Percentiles rank a stretch among this genome's conserved stretches.
Evolutionary conservation across 2,329 filamentous ascomycete species (phyloP).

Genomic region (Colletotrichum coccodes): DNA sequence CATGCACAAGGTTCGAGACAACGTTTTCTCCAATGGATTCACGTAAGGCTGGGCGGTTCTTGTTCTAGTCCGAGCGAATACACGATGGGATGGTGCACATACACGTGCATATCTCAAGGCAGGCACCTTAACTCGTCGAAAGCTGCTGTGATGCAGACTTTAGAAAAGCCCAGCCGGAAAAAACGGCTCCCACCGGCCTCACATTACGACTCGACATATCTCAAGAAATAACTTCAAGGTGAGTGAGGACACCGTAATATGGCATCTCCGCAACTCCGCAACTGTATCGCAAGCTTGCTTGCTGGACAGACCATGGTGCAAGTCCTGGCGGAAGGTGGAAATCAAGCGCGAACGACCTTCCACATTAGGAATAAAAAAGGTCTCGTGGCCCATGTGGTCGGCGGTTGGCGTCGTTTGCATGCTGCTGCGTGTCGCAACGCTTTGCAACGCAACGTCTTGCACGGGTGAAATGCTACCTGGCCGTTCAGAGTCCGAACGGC

Average conservation of each 20-base stretch:
- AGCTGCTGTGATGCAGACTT: background rate
- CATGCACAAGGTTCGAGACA: background rate
- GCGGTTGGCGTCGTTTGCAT: background rate
- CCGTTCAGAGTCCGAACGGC: constrained; percentile 10
- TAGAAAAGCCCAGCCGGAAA: background rate
- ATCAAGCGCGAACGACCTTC: constrained; percentile 1
- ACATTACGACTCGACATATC: background rate
- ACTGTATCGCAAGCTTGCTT: background rate
- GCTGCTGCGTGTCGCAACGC: background rate
- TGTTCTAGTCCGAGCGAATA: constrained; percentile 6
- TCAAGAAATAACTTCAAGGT: constrained; percentile 7
- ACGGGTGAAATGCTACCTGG: background rate
- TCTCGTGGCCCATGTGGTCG: background rate
- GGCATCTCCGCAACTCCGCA: background rate
- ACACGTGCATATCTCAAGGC: background rate
- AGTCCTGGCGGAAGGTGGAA: background rate
- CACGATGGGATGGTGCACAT: constrained; percentile 1
- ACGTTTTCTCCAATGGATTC: background rate
- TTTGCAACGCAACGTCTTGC: background rate
- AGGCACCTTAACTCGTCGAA: background rate
- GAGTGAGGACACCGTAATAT: constrained; percentile 6
- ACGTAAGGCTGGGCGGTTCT: background rate
- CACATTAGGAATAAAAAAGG: background rate
- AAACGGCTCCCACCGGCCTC: background rate
- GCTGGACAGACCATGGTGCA: background rate